Evolutionary conservation across 495 filamentous ascomycete genomes (phyloP), one percentile per base, ranked within the genome.

Genomic region (Penicillium odoratum): DNA sequence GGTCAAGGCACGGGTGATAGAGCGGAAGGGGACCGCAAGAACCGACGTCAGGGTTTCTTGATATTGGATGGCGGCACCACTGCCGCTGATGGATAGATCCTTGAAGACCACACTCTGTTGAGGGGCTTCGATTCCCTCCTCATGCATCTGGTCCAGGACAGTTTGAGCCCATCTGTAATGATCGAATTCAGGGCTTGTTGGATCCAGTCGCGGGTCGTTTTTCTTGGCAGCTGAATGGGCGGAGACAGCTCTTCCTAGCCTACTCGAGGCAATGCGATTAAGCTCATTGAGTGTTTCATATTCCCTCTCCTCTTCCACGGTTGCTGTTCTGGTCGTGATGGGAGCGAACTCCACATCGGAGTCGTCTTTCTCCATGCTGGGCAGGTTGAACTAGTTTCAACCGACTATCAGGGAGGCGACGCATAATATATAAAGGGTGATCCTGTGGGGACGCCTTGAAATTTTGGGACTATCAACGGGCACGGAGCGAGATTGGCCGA

Each of bases 101-200:
- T 68, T 71, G 56, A 83, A 81, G 28, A 71, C 65, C 21, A 83
- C 66, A 15, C 81, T 74, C 50, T 69, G 62, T 25, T 54, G 42
- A 25, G 56, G 69, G 51, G 60, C 58, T 26, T 63, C 57, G 13
- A 78, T 71, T 13, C 72, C 74, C 30, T 78, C 66, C 43, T 76
- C 72, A 25, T 71, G 66, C 5, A 69, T 56, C 13, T 64, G 45
- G 48, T 55, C 59, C 31, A 76, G 28, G 1, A 69, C 61, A 63
- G 75, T 70, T 67, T 81, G 64, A 5, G 76, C 70, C 82, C 82
- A 86, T 56, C 74, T 67, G 29, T 78, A 69, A 6, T 81, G 73
- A 65, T 81, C 77, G 63, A 86, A 86, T 54, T 82, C 69, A 0
- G 73, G 66, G 40, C 67, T 74, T 46, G 64, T 66, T 40, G 83